phyloP scores from a whole-genome alignment of 805 yeast genomes.

The Sugiyamaella qingdaonensis region DNA sequence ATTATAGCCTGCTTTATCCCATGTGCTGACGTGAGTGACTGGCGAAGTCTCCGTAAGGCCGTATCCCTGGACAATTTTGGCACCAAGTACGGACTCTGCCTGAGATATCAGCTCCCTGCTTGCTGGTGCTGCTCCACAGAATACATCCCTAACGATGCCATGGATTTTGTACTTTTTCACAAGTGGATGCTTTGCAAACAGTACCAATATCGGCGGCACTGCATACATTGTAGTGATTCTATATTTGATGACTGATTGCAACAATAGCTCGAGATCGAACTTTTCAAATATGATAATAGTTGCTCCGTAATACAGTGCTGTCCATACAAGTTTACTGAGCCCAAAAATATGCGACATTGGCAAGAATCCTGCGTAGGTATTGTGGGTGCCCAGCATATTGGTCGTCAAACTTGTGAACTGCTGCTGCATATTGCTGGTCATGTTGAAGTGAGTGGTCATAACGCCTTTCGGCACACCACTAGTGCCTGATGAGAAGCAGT shows the following conservation, averaged over 20 bases:
- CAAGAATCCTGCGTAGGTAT: constrained; percentile 9
- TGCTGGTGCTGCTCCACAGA: constrained; percentile 49
- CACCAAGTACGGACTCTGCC: constrained; percentile 55
- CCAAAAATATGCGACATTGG: constrained; percentile 41
- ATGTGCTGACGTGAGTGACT: constrained; percentile 31
- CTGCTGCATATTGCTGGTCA: constrained; percentile 35
- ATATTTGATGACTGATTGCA: constrained; percentile 27
- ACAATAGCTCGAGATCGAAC: constrained; percentile 32
- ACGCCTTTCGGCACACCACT: constrained; percentile 72
- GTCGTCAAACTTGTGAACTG: neutral
- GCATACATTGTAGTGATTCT: constrained; percentile 39
- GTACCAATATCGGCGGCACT: constrained; percentile 41
- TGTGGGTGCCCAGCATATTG: neutral
- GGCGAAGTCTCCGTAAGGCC: constrained; percentile 54
- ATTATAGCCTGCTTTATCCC: constrained; percentile 33
- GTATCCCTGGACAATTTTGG: constrained; percentile 61
- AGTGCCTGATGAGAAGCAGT: constrained; percentile 30
- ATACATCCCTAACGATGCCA: constrained; percentile 37
- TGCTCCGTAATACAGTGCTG: constrained; percentile 43
- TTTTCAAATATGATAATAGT: constrained; percentile 27
- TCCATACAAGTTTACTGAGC: constrained; percentile 71
- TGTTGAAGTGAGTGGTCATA: constrained; percentile 51
- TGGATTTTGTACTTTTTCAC: constrained; percentile 41
- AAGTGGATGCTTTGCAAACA: constrained; percentile 43
- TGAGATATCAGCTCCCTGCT: constrained; percentile 56